Base-by-base conservation (phyloP, 169 alveolate genomes). In the Plasmodium gallinaceum region DNA sequence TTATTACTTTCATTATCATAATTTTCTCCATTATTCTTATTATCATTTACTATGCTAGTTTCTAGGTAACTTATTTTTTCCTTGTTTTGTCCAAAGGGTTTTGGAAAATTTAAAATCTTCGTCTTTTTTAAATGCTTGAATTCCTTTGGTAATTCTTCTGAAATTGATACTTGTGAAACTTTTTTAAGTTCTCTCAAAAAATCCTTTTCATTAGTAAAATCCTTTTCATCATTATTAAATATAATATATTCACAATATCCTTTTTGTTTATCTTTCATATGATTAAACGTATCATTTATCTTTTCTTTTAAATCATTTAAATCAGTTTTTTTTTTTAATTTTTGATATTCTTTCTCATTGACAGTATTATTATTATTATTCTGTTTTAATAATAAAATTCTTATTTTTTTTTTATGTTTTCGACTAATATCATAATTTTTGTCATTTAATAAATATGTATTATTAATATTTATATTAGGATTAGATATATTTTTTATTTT, bases 401-500 rank as follows among this genome's bases (percentile, higher is more conserved):
- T 32, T 4, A 32, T 32, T 32, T 32, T 12, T 32, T 58, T 74
- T 74, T 43, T 58, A 58, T 24, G 1, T 20, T 74, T 74, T 22
- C 7, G n/a, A 12, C 39, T 61, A n/a, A 14, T 42, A 9, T 57
- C 6, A 42, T 62, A 58, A 0, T 58, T 74, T 46, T 74, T 58
- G n/a, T 74, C 37, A 37, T 57, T 26, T 3, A 57, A 18, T n/a
- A 8, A 61, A 20, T 32, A 18, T 48, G 8, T 58, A 32, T 58
- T 10, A 39, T 58, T 32, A 57, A 57, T 64, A 39, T 39, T 43
- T 57, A 6, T 26, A 7, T 5, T 54, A 57, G 89, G 89, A 42
- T 76, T 65, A 10, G 68, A 24, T 76, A 37, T 48, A 22, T 62
- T 64, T n/a, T 51, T 76, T 76, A 76, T 76, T 24, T 76, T 65